Evolutionary conservation across 768 basidiomycete genomes (phyloP).

Genomic region (Tremella yokohamensis): DNA sequence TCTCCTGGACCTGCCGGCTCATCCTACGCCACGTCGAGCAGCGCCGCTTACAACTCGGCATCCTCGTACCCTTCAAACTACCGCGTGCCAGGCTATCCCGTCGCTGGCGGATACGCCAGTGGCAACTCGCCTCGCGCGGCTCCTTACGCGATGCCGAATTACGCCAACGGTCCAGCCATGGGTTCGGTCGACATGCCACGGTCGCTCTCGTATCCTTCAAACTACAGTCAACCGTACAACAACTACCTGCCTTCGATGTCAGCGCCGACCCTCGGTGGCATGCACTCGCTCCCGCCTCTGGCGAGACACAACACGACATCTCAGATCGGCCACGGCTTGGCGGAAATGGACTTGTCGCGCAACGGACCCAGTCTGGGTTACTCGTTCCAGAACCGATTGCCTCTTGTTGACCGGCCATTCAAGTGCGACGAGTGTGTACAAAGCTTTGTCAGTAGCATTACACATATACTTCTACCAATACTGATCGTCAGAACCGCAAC

Average conservation of each 20-base stretch:
- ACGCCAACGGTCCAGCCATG: not conserved
- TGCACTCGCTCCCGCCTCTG: conserved; percentile 18
- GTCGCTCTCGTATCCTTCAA: conserved; percentile 40
- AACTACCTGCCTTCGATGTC: conserved; percentile 25
- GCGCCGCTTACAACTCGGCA: not conserved
- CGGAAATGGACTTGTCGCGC: conserved; percentile 23
- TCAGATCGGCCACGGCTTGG: conserved; percentile 16
- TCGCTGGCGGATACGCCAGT: not conserved
- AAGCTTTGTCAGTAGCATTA: conserved; percentile 46
- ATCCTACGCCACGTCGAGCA: conserved; percentile 8
- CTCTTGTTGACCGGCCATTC: conserved; percentile 48
- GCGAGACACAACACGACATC: conserved; percentile 31
- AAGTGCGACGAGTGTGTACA: conserved; percentile 52
- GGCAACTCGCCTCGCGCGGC: not conserved
- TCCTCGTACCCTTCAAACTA: not conserved
- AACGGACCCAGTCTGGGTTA: conserved; percentile 27
- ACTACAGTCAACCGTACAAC: conserved; percentile 24
- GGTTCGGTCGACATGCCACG: conserved; percentile 39
- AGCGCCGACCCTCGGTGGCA: conserved; percentile 14
- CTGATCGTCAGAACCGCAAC: conserved; percentile 46
- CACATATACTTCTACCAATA: not conserved
- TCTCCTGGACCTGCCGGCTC: conserved; percentile 8
- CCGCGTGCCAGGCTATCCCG: not conserved
- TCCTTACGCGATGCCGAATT: not conserved
- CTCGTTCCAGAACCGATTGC: conserved; percentile 35